phyloP scores from a whole-genome alignment of 1,284 basidiomycete species.

The Sparassis latifolia region DNA sequence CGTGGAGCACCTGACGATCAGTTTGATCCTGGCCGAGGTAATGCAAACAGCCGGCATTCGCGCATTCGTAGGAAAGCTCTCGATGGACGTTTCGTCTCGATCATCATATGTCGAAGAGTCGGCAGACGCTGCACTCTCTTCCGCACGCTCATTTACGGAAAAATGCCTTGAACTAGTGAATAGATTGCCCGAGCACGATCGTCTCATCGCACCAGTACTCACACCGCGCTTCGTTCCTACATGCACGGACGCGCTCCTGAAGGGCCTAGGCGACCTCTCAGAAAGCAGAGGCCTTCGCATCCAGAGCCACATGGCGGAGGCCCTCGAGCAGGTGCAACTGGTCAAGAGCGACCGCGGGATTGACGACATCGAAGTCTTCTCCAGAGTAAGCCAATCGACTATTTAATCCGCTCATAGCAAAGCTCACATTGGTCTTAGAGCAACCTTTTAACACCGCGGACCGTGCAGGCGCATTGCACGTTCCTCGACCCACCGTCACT shows the following conservation, averaged over 20 bases:
- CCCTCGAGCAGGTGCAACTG: constrained; percentile 54
- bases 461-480: constrained; percentile 83
- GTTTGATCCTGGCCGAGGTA: constrained; percentile 60
- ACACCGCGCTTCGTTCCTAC: constrained; percentile 81
- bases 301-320: constrained; percentile 53
- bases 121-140: constrained; percentile 38
- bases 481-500: constrained; percentile 53
- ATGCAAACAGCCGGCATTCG: constrained; percentile 71
- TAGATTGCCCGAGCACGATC: constrained; percentile 35
- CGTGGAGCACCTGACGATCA: not conserved
- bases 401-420: constrained; percentile 2
- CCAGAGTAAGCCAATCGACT: constrained; percentile 38
- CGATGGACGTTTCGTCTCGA: constrained; percentile 76
- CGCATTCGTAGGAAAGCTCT: constrained; percentile 78
- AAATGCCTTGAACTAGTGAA: constrained; percentile 38
- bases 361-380: constrained; percentile 70
- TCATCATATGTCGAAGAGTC: constrained; percentile 66
- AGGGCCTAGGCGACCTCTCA: constrained; percentile 42
- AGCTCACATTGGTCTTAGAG: constrained; percentile 30
- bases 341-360: constrained; percentile 52
- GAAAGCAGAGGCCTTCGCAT: constrained; percentile 22
- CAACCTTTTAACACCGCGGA: constrained; percentile 52
- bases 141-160: constrained; percentile 52
- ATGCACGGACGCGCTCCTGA: constrained; percentile 60
- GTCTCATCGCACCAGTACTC: constrained; percentile 54